Base-by-base conservation (phyloP, 2,329 filamentous ascomycete species). In the Orbilia brochopaga region DNA sequence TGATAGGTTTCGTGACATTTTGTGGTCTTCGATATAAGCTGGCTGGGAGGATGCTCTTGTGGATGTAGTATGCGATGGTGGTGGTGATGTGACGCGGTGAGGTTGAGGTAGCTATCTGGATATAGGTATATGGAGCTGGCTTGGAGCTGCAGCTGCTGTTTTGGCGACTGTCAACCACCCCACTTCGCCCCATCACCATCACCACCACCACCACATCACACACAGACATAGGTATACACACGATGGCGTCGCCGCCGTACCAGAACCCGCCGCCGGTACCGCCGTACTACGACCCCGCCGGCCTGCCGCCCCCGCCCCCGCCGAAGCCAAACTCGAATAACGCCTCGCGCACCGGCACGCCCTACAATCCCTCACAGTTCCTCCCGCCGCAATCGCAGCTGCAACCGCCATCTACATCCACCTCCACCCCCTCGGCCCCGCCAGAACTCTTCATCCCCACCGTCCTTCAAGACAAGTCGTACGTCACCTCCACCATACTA, bases 401-500 rank as follows among this genome's bases (percentile, higher is more conserved):
- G 73, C 69, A 76, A 53, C 63, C 53, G 17, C 44, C 3, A 21
- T 8, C 40, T 7, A 15, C 40, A 10, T 4, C 5, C n/a, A 19
- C 8, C 8, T 2, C 44, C 17, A 24, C 52, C 19, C 53, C 55
- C 8, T 48, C 59, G 17, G 53, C 40, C 17, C 32, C 56, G 46
- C 48, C 58, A 19, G 74, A 76, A 46, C 46, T 70, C 15, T 76
- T 76, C 61, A 60, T 74, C 27, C 76, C 74, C 1, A 35, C 51
- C 32, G 56, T 87, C 11, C 81, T 97, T 1, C 85, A 90, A 77
- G 90, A 94, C 77, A 95, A 94, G 82, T 88, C 90, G 91, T 95
- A 82, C 74, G 86, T 81, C 70, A 75, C 23, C 61, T 51, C 48
- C 13, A 3, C 27, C 3, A 32, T 32, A 32, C 27, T 8, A 32